These are phyloP conservation scores for Plectosphaerella sp. DNA, from an alignment of 2,329 filamentous ascomycete genomes.

Conservation along the genomic window DNA sequence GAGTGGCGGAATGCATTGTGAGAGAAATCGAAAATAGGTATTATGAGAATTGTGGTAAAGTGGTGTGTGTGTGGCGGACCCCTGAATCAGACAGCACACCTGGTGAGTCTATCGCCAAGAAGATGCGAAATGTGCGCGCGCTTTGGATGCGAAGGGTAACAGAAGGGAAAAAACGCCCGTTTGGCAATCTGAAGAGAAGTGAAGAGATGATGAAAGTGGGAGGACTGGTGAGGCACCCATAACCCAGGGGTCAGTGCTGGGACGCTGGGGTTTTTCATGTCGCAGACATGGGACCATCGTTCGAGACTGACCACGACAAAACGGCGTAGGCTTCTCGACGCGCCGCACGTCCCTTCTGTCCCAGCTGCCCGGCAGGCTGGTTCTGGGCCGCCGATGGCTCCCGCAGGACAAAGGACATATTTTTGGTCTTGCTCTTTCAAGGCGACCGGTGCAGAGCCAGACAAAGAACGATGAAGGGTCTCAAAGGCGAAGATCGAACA, in stretches of 20 bases:
- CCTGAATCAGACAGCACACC: neutral
- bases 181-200: neutral
- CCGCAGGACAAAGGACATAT: too few relatives aligned
- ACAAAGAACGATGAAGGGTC: too few relatives aligned
- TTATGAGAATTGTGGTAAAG: neutral
- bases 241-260: neutral
- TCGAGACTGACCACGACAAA: neutral
- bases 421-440: too few relatives aligned
- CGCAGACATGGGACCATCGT: neutral
- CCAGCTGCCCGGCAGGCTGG: too few relatives aligned
- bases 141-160: slow-evolving; percentile 6
- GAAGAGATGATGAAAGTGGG: neutral
- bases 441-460: too few relatives aligned
- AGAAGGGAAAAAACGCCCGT: neutral
- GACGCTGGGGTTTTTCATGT: slow-evolving; percentile 1
- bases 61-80: neutral
- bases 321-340: too few relatives aligned
- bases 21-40: neutral
- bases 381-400: too few relatives aligned
- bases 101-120: slow-evolving; percentile 1
- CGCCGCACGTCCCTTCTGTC: too few relatives aligned
- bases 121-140: neutral
- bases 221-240: neutral
- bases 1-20: slow-evolving; percentile 5
- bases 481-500: too few relatives aligned